phyloP scores from a whole-genome alignment of 2,329 filamentous ascomycete species.

The Corniculantispora saksenae region DNA sequence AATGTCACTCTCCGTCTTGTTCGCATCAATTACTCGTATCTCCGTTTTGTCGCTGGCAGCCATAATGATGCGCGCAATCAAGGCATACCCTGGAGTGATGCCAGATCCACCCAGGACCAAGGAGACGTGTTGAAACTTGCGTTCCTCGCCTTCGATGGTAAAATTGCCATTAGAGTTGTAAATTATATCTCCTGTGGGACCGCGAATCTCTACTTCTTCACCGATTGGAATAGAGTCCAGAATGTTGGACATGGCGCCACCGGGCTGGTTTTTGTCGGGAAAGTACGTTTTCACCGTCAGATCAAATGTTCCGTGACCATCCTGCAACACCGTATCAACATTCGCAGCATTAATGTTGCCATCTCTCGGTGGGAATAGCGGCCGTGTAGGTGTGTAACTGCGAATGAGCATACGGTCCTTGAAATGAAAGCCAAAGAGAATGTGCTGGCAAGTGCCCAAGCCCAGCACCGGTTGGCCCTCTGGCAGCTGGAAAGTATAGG shows the following conservation, averaged over 20 bases:
- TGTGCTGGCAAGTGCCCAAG: slow-evolving; percentile 52
- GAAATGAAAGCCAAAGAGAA: slow-evolving; percentile 55
- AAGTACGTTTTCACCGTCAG: slow-evolving; percentile 55
- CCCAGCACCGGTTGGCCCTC: slow-evolving; percentile 43
- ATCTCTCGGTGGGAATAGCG: slow-evolving; percentile 33
- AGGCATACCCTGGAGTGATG: slow-evolving; percentile 50
- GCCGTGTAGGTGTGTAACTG: slow-evolving; percentile 51
- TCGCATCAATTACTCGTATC: slow-evolving; percentile 48
- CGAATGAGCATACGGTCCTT: slow-evolving; percentile 51
- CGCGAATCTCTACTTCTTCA: slow-evolving; percentile 52
- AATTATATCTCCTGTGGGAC: slow-evolving; percentile 51
- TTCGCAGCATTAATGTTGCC: neutral
- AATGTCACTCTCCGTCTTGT: slow-evolving; percentile 64
- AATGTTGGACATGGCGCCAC: slow-evolving; percentile 55
- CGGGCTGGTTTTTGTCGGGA: slow-evolving; percentile 46
- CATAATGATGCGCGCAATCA: slow-evolving; percentile 45
- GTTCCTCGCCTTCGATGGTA: slow-evolving; percentile 41
- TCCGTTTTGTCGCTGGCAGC: slow-evolving; percentile 33
- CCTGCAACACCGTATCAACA: slow-evolving; percentile 10
- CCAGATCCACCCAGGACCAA: slow-evolving; percentile 53
- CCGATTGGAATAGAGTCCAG: slow-evolving; percentile 50
- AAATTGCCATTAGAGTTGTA: slow-evolving; percentile 51
- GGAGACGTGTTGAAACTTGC: slow-evolving; percentile 44
- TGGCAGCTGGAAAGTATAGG: slow-evolving; percentile 49
- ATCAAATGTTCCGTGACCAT: slow-evolving; percentile 48